These are phyloP conservation scores for Boechera divaricarpa DNA, from an alignment of 345 rosid genomes.

Conservation along the genomic window DNA sequence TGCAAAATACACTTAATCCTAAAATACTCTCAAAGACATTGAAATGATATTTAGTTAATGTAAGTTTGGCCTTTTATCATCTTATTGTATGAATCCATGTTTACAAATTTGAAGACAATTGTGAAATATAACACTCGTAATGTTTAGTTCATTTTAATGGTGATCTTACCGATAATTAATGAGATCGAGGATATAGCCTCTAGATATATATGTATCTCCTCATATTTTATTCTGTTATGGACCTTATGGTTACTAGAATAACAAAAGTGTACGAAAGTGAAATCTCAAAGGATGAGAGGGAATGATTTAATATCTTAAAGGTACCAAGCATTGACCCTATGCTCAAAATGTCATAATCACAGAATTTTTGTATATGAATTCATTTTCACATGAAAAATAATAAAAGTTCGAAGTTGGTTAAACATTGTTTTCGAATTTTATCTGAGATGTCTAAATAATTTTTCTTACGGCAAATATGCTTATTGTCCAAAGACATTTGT, in stretches of 20 bases:
- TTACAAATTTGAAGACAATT: neutral
- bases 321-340: conserved; percentile 33
- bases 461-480: conserved; percentile 4
- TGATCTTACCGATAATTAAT: conserved; percentile 8
- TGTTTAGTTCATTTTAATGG: neutral
- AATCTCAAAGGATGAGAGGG: conserved; percentile 18
- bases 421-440: conserved; percentile 35
- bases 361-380: neutral
- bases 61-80: neutral
- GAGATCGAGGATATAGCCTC: neutral
- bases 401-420: conserved; percentile 17
- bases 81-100: neutral
- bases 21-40: neutral
- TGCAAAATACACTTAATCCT: neutral
- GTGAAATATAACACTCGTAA: neutral
- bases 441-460: neutral
- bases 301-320: conserved; percentile 24
- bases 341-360: conserved; percentile 21
- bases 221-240: conserved; percentile 11
- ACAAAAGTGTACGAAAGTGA: conserved; percentile 37
- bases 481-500: conserved; percentile 1
- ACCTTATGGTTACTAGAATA: conserved; percentile 21
- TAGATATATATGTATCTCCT: neutral
- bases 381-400: neutral
- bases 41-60: neutral